Conservation (phyloP, 129 eudicot genomes). For the Helianthus tuberosus region DNA sequence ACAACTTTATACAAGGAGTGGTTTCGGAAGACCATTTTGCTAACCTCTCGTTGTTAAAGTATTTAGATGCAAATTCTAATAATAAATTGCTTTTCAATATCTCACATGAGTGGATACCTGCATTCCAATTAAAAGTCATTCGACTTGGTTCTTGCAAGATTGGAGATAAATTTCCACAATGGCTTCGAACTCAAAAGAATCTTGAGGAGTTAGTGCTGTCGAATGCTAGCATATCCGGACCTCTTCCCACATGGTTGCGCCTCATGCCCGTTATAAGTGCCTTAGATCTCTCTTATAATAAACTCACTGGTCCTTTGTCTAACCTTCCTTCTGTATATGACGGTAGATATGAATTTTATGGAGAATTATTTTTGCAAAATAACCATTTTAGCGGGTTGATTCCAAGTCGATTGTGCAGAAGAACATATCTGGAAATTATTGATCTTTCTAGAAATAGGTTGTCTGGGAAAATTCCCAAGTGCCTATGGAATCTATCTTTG, state of each 20-base stretch:
- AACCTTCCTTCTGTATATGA: background rate
- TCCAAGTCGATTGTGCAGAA: conserved; percentile 19
- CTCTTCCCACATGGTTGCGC: conserved; percentile 14
- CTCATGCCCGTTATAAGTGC: background rate
- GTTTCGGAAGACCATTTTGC: conserved; percentile 3
- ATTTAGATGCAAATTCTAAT: background rate
- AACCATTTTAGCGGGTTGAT: conserved; percentile 10
- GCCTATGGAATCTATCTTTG: conserved; percentile 18
- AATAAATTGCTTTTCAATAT: background rate
- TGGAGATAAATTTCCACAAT: conserved; percentile 3
- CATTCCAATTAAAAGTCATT: background rate
- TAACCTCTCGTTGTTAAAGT: background rate
- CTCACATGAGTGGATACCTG: background rate
- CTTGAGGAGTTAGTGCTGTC: background rate
- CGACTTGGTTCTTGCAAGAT: background rate
- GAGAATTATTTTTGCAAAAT: background rate
- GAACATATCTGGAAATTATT: background rate
- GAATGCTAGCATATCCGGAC: background rate
- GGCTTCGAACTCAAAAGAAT: conserved; percentile 14
- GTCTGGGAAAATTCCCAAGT: conserved; percentile 33
- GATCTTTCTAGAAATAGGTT: conserved; percentile 33
- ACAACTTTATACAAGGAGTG: background rate
- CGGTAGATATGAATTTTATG: background rate
- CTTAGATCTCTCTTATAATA: conserved; percentile 12
- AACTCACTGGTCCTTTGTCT: background rate